Conservation (phyloP, 1,284 basidiomycete genomes). For the Peniophora sp. region DNA sequence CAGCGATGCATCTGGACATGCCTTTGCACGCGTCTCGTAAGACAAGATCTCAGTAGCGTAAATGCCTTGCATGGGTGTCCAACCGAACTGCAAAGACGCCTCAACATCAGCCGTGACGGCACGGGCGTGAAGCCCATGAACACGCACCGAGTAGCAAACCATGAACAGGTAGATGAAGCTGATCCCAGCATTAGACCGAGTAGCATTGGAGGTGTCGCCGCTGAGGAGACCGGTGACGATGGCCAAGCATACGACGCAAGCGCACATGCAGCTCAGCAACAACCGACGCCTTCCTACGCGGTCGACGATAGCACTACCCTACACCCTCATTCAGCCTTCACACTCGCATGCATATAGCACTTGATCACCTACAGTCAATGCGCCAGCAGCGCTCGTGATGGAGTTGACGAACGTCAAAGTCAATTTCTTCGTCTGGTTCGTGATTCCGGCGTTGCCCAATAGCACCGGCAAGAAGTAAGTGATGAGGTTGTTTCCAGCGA, state of each 20-base stretch:
- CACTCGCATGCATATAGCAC: not conserved
- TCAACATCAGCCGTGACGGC: not conserved
- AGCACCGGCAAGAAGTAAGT: slow-evolving; percentile 44
- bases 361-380: slow-evolving; percentile 2
- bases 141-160: slow-evolving; percentile 18
- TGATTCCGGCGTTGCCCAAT: slow-evolving; percentile 36
- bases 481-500: slow-evolving; percentile 35
- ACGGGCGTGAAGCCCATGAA: too few species aligned
- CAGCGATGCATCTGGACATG: slow-evolving; percentile 38
- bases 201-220: slow-evolving; percentile 15
- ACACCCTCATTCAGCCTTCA: not conserved
- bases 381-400: slow-evolving; percentile 30
- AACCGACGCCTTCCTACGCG: slow-evolving; percentile 34
- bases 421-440: slow-evolving; percentile 30
- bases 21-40: slow-evolving; percentile 43
- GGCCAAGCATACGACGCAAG: slow-evolving; percentile 30
- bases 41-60: slow-evolving; percentile 47
- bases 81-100: slow-evolving; percentile 39
- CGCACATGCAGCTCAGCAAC: slow-evolving; percentile 27
- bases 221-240: slow-evolving; percentile 38
- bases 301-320: slow-evolving; percentile 37
- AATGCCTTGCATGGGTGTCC: slow-evolving; percentile 47
- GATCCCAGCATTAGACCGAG: slow-evolving; percentile 35
- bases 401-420: slow-evolving; percentile 44
- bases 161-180: slow-evolving; percentile 41